Evolutionary conservation across 139 green algal species (phyloP).

Genomic region (Medakamo hakoo): DNA sequence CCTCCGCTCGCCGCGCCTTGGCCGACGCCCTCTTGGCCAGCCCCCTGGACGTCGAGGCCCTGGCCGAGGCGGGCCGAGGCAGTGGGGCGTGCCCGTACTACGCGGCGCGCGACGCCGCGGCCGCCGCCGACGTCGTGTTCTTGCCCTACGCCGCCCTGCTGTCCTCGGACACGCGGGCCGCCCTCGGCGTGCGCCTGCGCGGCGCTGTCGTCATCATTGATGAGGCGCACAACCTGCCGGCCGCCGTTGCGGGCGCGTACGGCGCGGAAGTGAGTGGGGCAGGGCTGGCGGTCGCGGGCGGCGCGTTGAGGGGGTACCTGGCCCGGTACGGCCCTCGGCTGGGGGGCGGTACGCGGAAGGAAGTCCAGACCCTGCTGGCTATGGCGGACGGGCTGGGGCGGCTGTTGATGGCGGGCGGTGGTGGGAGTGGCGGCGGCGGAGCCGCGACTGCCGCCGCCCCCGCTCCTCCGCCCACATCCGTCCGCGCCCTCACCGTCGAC

Average conservation of each 20-base stretch:
- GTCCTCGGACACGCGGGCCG: slow-evolving; percentile 25
- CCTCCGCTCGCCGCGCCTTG: slow-evolving; percentile 8
- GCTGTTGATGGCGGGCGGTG: no score
- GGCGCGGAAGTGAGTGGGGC: not conserved
- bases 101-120: slow-evolving; percentile 36
- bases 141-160: slow-evolving; percentile 63
- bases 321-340: slow-evolving; percentile 26
- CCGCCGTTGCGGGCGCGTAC: slow-evolving; percentile 19
- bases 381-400: not conserved
- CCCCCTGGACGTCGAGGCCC: slow-evolving; percentile 87
- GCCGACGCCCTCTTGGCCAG: slow-evolving; percentile 28
- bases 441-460: not conserved
- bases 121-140: slow-evolving; percentile 70
- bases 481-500: slow-evolving; percentile 43
- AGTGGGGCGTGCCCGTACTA: slow-evolving; percentile 81
- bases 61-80: slow-evolving; percentile 26
- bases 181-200: slow-evolving; percentile 45
- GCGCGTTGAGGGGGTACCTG: not conserved
- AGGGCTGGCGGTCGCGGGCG: not conserved
- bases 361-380: slow-evolving; percentile 38
- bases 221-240: slow-evolving; percentile 92
- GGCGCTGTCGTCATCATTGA: slow-evolving; percentile 78
- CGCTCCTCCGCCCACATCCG: not conserved
- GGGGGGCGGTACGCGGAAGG: slow-evolving; percentile 35
- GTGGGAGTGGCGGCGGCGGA: not conserved